Evolutionary conservation across 2,329 filamentous ascomycete species (phyloP), one percentile per base, ranked within the genome.

Genomic region (Penicillium expansum): DNA sequence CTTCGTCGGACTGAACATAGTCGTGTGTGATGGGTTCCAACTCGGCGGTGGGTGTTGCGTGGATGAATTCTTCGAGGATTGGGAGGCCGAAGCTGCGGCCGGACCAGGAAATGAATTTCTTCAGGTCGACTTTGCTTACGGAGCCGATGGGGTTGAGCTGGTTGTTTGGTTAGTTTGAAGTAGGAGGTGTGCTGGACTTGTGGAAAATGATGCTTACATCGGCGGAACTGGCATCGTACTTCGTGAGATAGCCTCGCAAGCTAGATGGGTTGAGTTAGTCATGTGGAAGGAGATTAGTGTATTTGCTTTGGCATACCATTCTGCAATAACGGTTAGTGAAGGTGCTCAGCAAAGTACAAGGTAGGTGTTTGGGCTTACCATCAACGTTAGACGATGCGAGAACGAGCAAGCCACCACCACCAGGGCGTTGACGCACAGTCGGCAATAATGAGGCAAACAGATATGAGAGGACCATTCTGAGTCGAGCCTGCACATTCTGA

Each of bases 41-140:
- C 67, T 87, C 86, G 4, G 85, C 85, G 0, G 84, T 86, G 4
- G 85, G 85, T 0, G 78, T 76, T 0, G 86, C 87, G 13, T 79
- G 77, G 38, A 92, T 72, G 74, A 92, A 92, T 10, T 84, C 80
- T 10, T 83, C 72, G 1, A 91, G 80, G 52, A 88, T 83, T 0
- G 86, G 86, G 1, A 92, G 73, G 5, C 81, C 71, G 66, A 89
- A 91, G 35, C 80, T 75, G 18, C 70, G 75, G 51, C 78, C 72
- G 2, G 86, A 82, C 80, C 84, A 91, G n/a, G 75, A 76, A 57
- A 91, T 88, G 74, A 92, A 91, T 10, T 81, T 74, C 70, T 89
- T 90, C 1, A 91, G 76, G 64, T 92, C 89, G 2, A 79, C 84
- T 71, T 91, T 91, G 56, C 77, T 80, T 55, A 86, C 83, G 11